A percentile compares a stretch with the other conserved stretches of the same genome.
Evolutionary conservation across 768 basidiomycete species (phyloP).

Genomic region (Boletus reticulatus): DNA sequence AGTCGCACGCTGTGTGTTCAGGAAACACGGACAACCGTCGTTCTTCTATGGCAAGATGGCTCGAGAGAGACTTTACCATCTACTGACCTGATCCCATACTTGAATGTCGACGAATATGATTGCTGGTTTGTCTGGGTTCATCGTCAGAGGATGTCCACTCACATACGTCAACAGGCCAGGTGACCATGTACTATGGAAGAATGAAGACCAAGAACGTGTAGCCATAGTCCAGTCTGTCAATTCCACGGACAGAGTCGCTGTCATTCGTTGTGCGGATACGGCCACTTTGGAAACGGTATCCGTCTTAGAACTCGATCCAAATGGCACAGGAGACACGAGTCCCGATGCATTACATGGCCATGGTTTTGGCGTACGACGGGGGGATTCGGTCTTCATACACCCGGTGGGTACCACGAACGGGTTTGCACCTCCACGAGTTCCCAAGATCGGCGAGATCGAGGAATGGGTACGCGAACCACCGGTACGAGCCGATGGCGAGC

Average conservation of each 20-base stretch:
- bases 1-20: constrained; percentile 61
- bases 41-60: constrained; percentile 89
- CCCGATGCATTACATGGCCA: constrained; percentile 46
- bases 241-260: constrained; percentile 66
- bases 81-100: constrained; percentile 71
- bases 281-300: constrained; percentile 64
- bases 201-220: constrained; percentile 60
- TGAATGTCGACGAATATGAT: constrained; percentile 90
- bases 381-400: constrained; percentile 85
- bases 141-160: neutral
- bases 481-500: constrained; percentile 44
- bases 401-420: constrained; percentile 71
- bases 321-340: constrained; percentile 59
- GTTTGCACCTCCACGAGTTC: constrained; percentile 63
- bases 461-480: constrained; percentile 69
- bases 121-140: constrained; percentile 59
- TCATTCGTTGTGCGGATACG: constrained; percentile 56
- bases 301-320: constrained; percentile 85
- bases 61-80: constrained; percentile 58
- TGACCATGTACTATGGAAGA: constrained; percentile 83
- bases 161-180: constrained; percentile 64
- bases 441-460: constrained; percentile 83
- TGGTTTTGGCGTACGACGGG: constrained; percentile 75
- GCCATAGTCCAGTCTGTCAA: constrained; percentile 81
- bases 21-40: constrained; percentile 66